Evolutionary conservation across 2,329 filamentous ascomycete species (phyloP), one percentile per base, ranked within the genome.

Genomic region (Sphaerulina vaccinii): DNA sequence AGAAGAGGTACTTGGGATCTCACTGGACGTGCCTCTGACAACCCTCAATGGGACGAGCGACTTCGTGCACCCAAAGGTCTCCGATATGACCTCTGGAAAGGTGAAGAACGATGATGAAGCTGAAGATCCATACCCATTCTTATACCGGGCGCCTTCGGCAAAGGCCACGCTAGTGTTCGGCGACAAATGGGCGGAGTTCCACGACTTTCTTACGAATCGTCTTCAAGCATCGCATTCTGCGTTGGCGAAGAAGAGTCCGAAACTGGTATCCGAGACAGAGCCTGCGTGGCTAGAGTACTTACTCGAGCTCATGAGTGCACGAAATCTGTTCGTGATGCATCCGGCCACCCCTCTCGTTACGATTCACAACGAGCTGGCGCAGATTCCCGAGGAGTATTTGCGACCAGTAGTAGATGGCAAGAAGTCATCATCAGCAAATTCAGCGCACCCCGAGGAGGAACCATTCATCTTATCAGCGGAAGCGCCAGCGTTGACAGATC

Each of bases 81-180:
- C 51, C 21, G 50, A 74, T 62, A 61, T 78, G 76, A 58, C 65
- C 51, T 60, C 58, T 10, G 42, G 51, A 38, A 55, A 62, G 22
- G 49, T 62, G 19, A 29, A 40, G 9, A 49, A 59, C 2, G 57
- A 67, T 7, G 64, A 66, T 21, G 27, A 67, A 68, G 41, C 55
- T 8, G 62, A 70, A 22, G 62, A 68, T 4, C 43, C 71, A 4
- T 79, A 80, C 0, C 77, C 87, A 0, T 95, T 95, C 63, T 74
- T 95, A 7, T 96, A 90, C 85, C 87, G 96, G 70, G 83, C 85
- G 2, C 91, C 92, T 4, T 87, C 84, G 58, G 88, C 86, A 64
- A 87, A 93, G 57, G 91, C 92, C 1, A 82, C 85, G 9, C 76
- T 99, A 8, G 86, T 92, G 66, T 84, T 93, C 50, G 90, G 91